Conservation (phyloP, 2,329 filamentous ascomycete genomes). For the Phyllachora maydis region DNA sequence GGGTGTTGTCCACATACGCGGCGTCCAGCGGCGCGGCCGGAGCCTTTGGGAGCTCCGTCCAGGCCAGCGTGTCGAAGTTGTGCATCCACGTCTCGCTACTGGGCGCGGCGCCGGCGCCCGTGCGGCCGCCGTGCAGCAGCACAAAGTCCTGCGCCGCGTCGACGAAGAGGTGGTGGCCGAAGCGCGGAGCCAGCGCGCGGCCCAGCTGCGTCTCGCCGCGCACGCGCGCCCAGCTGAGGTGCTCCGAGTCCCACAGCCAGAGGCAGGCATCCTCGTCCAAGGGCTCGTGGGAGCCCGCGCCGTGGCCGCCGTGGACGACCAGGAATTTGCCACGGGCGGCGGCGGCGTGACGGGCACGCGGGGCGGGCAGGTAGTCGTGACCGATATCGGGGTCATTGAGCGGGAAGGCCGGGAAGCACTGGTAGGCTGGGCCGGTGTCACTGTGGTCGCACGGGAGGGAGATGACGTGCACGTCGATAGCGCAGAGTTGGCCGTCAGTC, state of each 20-base stretch:
- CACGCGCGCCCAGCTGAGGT: constrained; percentile 13
- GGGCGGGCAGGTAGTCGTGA: constrained; percentile 10
- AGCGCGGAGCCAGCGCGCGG: constrained; percentile 10
- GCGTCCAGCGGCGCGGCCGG: constrained; percentile 16
- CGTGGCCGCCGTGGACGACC: constrained; percentile 15
- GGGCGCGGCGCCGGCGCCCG: constrained; percentile 1
- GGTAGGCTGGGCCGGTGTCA: constrained; percentile 9
- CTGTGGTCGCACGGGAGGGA: constrained; percentile 19
- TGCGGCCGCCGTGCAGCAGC: constrained; percentile 24
- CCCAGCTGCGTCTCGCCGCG: constrained; percentile 11
- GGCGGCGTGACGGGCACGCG: constrained; percentile 14
- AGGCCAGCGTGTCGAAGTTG: constrained; percentile 22
- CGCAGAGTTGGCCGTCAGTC: constrained; percentile 16
- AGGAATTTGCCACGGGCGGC: constrained; percentile 12
- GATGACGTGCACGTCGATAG: constrained; percentile 28
- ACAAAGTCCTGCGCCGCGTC: constrained; percentile 24
- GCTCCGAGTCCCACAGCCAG: constrained; percentile 17
- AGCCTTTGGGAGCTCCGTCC: constrained; percentile 24
- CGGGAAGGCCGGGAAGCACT: constrained; percentile 11
- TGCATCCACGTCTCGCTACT: constrained; percentile 25
- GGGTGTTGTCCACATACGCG: constrained; percentile 18
- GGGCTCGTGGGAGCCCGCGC: constrained; percentile 7
- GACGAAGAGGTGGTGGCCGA: constrained; percentile 14
- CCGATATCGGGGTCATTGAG: constrained; percentile 9
- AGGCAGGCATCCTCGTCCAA: constrained; percentile 12